Conservation (phyloP, 2,329 filamentous ascomycete species). For the Neopestalotiopsis sp. region DNA sequence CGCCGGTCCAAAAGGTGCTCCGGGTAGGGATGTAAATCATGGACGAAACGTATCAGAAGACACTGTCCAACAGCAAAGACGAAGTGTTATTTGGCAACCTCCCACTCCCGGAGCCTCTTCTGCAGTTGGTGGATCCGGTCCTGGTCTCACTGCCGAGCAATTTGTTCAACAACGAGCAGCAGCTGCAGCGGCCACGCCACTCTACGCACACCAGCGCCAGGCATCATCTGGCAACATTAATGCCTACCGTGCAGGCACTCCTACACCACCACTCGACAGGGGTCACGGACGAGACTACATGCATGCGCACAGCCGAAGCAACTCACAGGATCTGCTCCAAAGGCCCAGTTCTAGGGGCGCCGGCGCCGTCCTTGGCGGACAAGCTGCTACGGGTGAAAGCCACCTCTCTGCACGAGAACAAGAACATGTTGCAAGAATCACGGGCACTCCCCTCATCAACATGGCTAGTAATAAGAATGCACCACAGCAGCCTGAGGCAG, state of each 20-base stretch:
- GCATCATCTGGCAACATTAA: conserved; percentile 57
- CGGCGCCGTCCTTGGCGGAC: conserved; percentile 50
- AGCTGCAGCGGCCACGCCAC: conserved; percentile 56
- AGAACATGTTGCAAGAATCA: conserved; percentile 84
- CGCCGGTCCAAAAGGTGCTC: conserved; percentile 25
- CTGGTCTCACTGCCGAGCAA: conserved; percentile 73
- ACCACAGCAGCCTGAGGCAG: conserved; percentile 55
- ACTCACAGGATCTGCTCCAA: conserved; percentile 46
- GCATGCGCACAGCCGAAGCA: conserved; percentile 50
- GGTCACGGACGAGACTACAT: conserved; percentile 48
- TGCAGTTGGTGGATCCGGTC: conserved; percentile 52
- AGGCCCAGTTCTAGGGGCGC: conserved; percentile 62
- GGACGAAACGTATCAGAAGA: conserved; percentile 56
- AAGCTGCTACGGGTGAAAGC: conserved; percentile 47
- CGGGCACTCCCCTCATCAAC: conserved; percentile 76
- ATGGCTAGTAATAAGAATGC: conserved; percentile 63
- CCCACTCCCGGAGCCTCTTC: conserved; percentile 42
- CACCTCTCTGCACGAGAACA: conserved; percentile 86
- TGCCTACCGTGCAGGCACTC: conserved; percentile 44
- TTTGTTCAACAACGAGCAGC: conserved; percentile 81
- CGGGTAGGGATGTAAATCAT: conserved; percentile 39
- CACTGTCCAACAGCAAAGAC: conserved; percentile 40
- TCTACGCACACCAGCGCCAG: conserved; percentile 66
- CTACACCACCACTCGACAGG: conserved; percentile 49
- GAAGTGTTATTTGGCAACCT: conserved; percentile 82